These are phyloP conservation scores for Apiosordaria backusii DNA, from an alignment of 495 filamentous ascomycete genomes.

Conservation along the genomic window DNA sequence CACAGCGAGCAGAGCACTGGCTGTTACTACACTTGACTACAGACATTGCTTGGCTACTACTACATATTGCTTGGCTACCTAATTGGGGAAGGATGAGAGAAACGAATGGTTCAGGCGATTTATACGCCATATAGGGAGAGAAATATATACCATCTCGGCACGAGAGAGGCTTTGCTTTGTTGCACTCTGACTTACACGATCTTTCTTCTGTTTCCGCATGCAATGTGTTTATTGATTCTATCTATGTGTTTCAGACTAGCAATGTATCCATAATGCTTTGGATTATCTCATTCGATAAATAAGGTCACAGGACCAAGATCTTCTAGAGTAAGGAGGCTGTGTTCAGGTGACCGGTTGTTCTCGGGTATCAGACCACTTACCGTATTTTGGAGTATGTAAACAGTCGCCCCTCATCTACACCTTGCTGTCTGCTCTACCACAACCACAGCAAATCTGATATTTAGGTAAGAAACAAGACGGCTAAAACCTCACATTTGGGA, in stretches of 20 bases:
- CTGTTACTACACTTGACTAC: neutral
- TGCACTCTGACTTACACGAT: no score
- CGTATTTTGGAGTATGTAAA: neutral
- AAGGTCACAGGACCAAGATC: neutral
- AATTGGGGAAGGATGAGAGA: neutral
- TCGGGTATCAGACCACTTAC: slow-evolving; percentile 4
- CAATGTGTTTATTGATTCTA: no score
- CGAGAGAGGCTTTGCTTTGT: no score
- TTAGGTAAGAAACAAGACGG: neutral
- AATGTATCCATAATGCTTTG: no score
- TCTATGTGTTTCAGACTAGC: no score
- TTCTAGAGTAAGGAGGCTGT: neutral
- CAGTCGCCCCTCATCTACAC: neutral
- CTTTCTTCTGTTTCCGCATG: no score
- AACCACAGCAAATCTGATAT: neutral
- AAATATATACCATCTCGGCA: no score
- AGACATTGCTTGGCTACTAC: neutral
- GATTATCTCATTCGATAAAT: neutral
- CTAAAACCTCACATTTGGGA: neutral
- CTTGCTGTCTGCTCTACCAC: neutral
- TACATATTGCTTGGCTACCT: neutral
- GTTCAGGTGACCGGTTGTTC: neutral
- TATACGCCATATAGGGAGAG: neutral
- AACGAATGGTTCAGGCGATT: neutral
- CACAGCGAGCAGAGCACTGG: neutral